Conservation (phyloP, 1,284 basidiomycete species). For the Psilocybe mexicana region DNA sequence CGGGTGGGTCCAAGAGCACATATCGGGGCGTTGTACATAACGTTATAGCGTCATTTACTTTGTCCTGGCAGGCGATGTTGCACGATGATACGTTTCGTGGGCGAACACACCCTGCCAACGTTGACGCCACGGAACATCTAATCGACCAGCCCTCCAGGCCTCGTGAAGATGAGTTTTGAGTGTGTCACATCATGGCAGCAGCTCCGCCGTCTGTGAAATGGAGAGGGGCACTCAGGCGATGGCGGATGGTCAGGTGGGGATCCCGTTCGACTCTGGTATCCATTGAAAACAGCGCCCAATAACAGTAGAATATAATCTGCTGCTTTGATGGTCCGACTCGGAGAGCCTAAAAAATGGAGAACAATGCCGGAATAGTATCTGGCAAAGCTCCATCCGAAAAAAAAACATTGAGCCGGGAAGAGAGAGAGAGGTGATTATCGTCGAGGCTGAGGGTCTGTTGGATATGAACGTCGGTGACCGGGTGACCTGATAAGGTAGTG, state of each 20-base stretch:
- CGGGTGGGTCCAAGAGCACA: slow-evolving; percentile 5
- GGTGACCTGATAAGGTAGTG: slow-evolving; percentile 6
- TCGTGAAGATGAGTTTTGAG: no score
- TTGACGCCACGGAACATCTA: not conserved
- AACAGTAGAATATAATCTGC: not conserved
- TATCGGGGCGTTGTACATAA: not conserved
- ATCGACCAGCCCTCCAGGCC: no score
- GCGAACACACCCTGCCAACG: not conserved
- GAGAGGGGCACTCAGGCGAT: not conserved
- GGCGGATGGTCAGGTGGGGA: not conserved
- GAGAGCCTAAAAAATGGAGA: not conserved
- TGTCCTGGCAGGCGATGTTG: not conserved
- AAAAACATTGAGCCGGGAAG: no score
- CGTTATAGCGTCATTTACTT: slow-evolving; percentile 5
- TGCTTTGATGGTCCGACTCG: not conserved
- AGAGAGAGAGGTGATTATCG: no score
- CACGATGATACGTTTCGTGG: no score
- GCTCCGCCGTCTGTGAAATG: not conserved
- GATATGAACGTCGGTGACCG: no score
- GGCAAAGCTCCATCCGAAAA: not conserved
- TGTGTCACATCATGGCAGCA: no score
- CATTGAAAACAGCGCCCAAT: not conserved
- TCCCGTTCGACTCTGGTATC: not conserved
- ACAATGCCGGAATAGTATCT: not conserved
- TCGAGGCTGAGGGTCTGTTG: no score